phyloP scores from a whole-genome alignment of 2,329 filamentous ascomycete genomes.

The Verticillium dahliae region DNA sequence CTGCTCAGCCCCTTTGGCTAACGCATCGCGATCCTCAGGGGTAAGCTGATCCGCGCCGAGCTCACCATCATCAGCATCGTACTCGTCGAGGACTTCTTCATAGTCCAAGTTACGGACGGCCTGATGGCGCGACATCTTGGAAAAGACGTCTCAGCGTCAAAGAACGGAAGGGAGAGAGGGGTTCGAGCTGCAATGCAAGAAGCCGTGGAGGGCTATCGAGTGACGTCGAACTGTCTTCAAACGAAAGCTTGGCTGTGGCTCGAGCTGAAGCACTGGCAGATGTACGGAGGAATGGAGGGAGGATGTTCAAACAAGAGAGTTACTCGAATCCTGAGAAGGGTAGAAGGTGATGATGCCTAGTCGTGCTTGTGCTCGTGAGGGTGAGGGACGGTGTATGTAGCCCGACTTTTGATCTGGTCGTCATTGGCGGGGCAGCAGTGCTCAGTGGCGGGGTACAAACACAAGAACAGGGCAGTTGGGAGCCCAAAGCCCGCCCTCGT shows the following conservation, averaged over 20 bases:
- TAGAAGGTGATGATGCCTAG: not conserved
- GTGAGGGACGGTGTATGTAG: not conserved
- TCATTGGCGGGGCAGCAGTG: not conserved
- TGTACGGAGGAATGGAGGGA: not conserved
- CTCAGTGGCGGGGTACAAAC: not conserved
- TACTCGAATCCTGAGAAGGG: too few relatives aligned
- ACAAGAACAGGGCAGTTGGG: not conserved
- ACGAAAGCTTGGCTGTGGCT: not conserved
- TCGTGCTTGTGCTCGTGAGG: not conserved
- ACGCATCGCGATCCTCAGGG: constrained; percentile 38
- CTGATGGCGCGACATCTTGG: constrained; percentile 39
- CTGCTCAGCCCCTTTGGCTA: constrained; percentile 60
- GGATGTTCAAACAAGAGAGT: not conserved
- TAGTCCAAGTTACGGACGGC: constrained; percentile 42
- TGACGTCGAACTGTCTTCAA: not conserved
- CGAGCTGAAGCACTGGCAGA: not conserved
- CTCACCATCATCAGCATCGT: constrained; percentile 36
- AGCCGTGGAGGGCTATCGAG: not conserved
- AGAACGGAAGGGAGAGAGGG: not conserved
- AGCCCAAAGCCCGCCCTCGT: not conserved
- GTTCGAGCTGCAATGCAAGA: not conserved
- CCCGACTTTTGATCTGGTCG: not conserved
- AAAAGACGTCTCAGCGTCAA: not conserved
- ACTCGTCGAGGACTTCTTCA: constrained; percentile 27
- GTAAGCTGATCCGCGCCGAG: constrained; percentile 39